A percentile compares a stretch with the other conserved stretches of the same genome.
Conservation (phyloP, 2,329 filamentous ascomycete species). For the Penicillium sp. region DNA sequence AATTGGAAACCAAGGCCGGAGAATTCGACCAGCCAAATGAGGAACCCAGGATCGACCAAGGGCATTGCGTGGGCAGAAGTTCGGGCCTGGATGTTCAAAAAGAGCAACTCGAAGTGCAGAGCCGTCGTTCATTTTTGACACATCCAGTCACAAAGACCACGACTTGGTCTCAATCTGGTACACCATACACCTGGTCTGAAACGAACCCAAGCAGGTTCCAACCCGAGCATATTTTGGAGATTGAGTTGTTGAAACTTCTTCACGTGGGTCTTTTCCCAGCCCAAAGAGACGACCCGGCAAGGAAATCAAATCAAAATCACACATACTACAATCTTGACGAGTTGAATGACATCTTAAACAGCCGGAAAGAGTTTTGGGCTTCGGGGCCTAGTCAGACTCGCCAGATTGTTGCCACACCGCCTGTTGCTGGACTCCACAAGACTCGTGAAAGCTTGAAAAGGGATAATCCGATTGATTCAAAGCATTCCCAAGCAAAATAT, state of each 20-base stretch:
- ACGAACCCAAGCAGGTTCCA: not conserved
- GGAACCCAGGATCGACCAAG: not conserved
- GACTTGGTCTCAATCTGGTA: not conserved
- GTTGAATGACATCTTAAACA: slow-evolving; percentile 10
- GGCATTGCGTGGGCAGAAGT: not conserved
- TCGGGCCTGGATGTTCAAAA: not conserved
- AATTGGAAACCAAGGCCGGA: not conserved
- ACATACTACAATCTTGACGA: slow-evolving; percentile 25
- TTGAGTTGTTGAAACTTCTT: slow-evolving; percentile 14
- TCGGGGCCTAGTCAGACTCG: not conserved
- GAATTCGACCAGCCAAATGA: not conserved
- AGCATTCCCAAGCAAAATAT: not conserved
- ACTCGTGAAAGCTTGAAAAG: not conserved
- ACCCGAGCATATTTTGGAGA: slow-evolving; percentile 2
- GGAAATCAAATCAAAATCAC: no score
- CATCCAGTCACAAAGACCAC: not conserved
- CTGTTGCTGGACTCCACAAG: not conserved
- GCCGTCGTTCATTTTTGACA: not conserved
- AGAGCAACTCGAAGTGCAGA: not conserved
- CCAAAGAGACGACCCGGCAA: not conserved
- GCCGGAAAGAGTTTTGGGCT: not conserved
- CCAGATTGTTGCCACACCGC: not conserved
- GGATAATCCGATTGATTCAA: not conserved
- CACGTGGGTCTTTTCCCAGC: slow-evolving; percentile 12
- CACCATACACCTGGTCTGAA: slow-evolving; percentile 13